Percentiles rank a stretch among this genome's conserved stretches.
Conservation (phyloP, 2,329 filamentous ascomycete species). For the Colletotrichum liaoningense region DNA sequence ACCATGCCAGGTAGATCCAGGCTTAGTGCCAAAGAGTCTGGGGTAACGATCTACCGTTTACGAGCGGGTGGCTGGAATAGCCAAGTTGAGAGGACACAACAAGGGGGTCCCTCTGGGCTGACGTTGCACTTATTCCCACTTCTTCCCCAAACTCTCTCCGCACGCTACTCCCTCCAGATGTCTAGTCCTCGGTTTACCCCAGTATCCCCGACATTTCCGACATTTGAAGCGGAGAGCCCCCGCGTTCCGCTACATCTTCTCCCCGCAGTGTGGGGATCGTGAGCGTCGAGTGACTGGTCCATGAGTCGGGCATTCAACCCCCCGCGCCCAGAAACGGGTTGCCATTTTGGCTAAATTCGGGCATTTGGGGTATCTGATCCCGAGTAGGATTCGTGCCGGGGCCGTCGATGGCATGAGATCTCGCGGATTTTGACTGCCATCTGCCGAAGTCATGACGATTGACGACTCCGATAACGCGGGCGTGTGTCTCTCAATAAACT, state of each 20-base stretch:
- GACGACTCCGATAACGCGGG: background rate
- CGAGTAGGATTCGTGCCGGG: slow-evolving; percentile 11
- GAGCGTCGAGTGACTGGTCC: background rate
- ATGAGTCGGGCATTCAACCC: slow-evolving; percentile 2
- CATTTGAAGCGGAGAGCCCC: background rate
- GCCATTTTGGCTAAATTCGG: slow-evolving; percentile 19
- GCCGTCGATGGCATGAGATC: background rate
- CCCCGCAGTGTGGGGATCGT: slow-evolving; percentile 17
- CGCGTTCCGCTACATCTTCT: background rate
- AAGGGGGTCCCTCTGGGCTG: background rate
- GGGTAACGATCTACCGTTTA: background rate
- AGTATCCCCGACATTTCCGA: slow-evolving; percentile 14
- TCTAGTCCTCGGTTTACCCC: background rate
- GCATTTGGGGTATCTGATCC: slow-evolving; percentile 1
- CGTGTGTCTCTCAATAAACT: background rate
- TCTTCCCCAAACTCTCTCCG: slow-evolving; percentile 29
- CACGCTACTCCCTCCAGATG: background rate
- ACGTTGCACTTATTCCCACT: slow-evolving; percentile 4
- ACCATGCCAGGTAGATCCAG: background rate
- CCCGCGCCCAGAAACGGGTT: background rate
- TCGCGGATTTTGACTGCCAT: background rate
- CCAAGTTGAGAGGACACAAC: background rate
- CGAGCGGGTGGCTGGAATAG: slow-evolving; percentile 20
- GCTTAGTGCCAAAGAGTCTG: background rate
- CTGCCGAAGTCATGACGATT: background rate